Evolutionary conservation across 768 basidiomycete genomes (phyloP), one percentile per base, ranked within the genome.

Genomic region (Phaffia tasmanica): DNA sequence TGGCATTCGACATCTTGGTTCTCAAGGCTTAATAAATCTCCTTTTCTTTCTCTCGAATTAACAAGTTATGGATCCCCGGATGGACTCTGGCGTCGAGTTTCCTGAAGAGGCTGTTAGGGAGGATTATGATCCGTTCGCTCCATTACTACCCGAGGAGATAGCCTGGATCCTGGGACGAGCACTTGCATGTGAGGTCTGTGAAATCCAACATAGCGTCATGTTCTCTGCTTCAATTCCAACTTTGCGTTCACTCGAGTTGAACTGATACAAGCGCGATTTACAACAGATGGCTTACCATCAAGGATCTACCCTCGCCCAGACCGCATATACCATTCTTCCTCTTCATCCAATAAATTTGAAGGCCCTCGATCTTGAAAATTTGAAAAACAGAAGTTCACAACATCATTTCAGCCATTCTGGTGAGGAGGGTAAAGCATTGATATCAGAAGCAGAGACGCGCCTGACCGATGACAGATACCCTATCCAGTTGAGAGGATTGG

Each of bases 131-230:
- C 84, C 87, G 3, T 76, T 83, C 51, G 72, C 78, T 7, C 82
- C 81, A 2, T 77, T 92, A 57, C 77, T 86, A 2, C 85, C 89
- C 0, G 82, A 88, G 71, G 89, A 94, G 74, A 74, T 93, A 27
- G 92, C 89, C 74, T 92, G 88, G 86, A 85, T 92, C 25, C 78
- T 94, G 68, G 93, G 94, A 74, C 80, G 83, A 70, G 78, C 85
- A 19, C 78, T 88, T 71, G 81, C 86, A 42, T 85, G 83, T 71
- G 92, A 97, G 83, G 91, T 79, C 42, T 54, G 75, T 65, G 18
- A 27, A 0, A 16, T 49, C 23, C 47, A 54, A 55, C 23, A 51
- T 21, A 25, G 30, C 1, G 29, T 25, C 47, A 15, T 59, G 4
- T 21, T 21, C 23, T 16, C 18, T 59, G 21, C 3, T 30, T 9